These are phyloP conservation scores for Candida ortonii DNA, from an alignment of 805 yeast species.

Conservation along the genomic window DNA sequence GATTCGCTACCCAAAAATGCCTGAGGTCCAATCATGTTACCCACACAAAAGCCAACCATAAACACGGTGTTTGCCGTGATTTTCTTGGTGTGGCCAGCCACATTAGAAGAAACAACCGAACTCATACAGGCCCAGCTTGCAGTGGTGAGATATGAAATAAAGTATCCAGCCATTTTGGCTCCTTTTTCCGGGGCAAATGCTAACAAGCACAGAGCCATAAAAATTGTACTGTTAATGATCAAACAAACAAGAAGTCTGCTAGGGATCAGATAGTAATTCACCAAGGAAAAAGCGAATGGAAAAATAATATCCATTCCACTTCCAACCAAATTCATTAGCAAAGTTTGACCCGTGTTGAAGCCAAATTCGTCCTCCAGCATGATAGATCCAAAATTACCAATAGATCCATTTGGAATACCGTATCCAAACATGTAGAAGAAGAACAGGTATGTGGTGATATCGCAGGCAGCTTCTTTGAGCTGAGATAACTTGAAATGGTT, in stretches of 20 bases:
- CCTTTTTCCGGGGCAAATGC: slow-evolving; percentile 30
- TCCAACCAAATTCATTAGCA: slow-evolving; percentile 37
- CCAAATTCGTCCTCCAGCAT: slow-evolving; percentile 34
- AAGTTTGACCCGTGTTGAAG: slow-evolving; percentile 28
- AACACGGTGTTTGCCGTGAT: slow-evolving; percentile 42
- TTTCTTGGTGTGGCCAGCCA: slow-evolving; percentile 59
- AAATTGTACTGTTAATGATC: slow-evolving; percentile 21
- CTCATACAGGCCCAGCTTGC: slow-evolving; percentile 26
- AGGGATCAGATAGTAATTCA: slow-evolving; percentile 20
- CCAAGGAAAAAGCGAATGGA: slow-evolving; percentile 31
- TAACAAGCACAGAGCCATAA: slow-evolving; percentile 32
- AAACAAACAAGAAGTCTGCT: slow-evolving; percentile 26
- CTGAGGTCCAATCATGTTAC: slow-evolving; percentile 57
- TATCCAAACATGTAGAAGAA: slow-evolving; percentile 43
- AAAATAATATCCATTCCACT: slow-evolving; percentile 32
- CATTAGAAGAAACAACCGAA: slow-evolving; percentile 43
- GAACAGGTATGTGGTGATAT: slow-evolving; percentile 47
- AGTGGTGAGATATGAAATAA: slow-evolving; percentile 21
- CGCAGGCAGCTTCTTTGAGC: slow-evolving; percentile 49
- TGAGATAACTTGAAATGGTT: slow-evolving; percentile 52
- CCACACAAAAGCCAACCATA: slow-evolving; percentile 50
- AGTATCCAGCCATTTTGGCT: slow-evolving; percentile 26
- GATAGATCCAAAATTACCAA: slow-evolving; percentile 45
- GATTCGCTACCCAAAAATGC: slow-evolving; percentile 43
- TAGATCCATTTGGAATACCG: slow-evolving; percentile 54